phyloP scores from a whole-genome alignment of 805 yeast species.

The Cyberlindnera petersonii region DNA sequence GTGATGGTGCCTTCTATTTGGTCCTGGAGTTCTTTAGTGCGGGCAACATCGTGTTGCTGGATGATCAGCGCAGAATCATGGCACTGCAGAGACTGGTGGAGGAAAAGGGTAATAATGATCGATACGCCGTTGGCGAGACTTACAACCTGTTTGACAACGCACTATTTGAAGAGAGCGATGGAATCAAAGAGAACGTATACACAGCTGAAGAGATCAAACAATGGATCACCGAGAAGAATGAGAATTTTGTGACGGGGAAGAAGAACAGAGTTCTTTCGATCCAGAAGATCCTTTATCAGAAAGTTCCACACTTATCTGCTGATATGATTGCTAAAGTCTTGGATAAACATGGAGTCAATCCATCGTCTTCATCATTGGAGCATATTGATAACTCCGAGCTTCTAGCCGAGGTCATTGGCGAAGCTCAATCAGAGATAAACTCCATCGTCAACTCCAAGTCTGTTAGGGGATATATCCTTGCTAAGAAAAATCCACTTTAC shows the following conservation, averaged over 20 bases:
- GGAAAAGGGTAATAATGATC: constrained; percentile 60
- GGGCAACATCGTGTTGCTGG: constrained; percentile 81
- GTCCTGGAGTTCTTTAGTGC: constrained; percentile 94
- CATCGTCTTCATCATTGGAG: constrained; percentile 36
- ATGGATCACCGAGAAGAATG: constrained; percentile 26
- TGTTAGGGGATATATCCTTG: constrained; percentile 57
- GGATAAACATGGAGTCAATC: constrained; percentile 41
- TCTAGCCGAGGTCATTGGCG: constrained; percentile 42
- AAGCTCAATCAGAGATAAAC: constrained; percentile 43
- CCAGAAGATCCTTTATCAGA: constrained; percentile 64
- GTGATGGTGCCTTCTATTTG: constrained; percentile 73
- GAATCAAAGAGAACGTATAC: constrained; percentile 5
- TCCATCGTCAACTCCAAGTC: constrained; percentile 34
- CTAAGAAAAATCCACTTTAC: constrained; percentile 53
- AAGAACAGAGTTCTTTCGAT: constrained; percentile 52
- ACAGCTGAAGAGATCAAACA: constrained; percentile 19
- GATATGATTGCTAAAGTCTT: constrained; percentile 68
- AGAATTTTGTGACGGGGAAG: constrained; percentile 23
- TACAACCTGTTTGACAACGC: constrained; percentile 59
- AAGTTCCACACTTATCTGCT: constrained; percentile 71
- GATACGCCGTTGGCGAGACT: constrained; percentile 69
- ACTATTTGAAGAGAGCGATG: constrained; percentile 35
- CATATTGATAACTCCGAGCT: constrained; percentile 25
- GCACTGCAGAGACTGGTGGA: constrained; percentile 75
- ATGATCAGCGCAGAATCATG: constrained; percentile 61